These are phyloP conservation scores for Begonia peltatifolia DNA, from an alignment of 306 rosid genomes.

Conservation along the genomic window DNA sequence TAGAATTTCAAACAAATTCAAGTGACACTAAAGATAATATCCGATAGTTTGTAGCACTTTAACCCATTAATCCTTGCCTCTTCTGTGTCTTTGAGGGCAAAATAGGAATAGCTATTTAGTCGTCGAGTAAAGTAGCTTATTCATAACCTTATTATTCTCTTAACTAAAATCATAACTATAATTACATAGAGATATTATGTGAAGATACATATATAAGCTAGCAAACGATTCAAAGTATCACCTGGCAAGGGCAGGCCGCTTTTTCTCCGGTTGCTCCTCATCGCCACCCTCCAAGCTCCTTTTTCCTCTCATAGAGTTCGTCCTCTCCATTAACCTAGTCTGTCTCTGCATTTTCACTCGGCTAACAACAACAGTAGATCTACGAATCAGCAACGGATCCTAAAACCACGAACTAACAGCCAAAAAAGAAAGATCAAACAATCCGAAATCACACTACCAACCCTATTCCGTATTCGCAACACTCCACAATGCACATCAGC, in stretches of 20 bases:
- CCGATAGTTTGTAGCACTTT: no score
- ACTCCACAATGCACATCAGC: not conserved
- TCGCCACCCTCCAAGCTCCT: slow-evolving; percentile 69
- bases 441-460: not conserved
- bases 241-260: slow-evolving; percentile 98
- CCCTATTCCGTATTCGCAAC: not conserved
- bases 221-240: slow-evolving; percentile 11
- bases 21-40: no score
- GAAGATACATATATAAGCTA: no score
- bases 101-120: no score
- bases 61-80: no score
- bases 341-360: slow-evolving; percentile 46
- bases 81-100: no score
- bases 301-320: slow-evolving; percentile 57
- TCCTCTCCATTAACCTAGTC: slow-evolving; percentile 40
- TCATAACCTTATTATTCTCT: no score
- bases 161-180: no score
- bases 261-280: slow-evolving; percentile 85
- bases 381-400: slow-evolving; percentile 32
- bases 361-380: slow-evolving; percentile 13
- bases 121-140: no score
- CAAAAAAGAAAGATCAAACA: not conserved
- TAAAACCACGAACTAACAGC: slow-evolving; percentile 5
- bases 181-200: no score
- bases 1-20: no score